Percentiles rank a stretch among this genome's conserved stretches.
Conservation (phyloP, 2,329 filamentous ascomycete genomes). For the Boeremia lycopersici region DNA sequence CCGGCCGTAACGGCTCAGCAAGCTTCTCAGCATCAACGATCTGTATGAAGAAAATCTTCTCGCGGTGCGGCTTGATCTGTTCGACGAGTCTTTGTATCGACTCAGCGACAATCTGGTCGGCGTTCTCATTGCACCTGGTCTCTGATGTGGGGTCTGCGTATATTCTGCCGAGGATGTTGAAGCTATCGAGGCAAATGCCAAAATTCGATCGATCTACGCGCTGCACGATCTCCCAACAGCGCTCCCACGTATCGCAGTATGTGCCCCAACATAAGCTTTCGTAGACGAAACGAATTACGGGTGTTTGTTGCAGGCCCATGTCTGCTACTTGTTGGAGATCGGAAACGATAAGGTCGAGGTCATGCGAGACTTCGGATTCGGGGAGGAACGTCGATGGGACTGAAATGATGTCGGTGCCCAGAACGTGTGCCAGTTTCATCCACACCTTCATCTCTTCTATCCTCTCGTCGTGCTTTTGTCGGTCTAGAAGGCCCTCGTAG, state of each 20-base stretch:
- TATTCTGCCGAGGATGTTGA: slow-evolving; percentile 74
- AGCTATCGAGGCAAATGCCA: slow-evolving; percentile 77
- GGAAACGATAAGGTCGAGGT: slow-evolving; percentile 62
- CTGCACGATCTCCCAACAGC: slow-evolving; percentile 70
- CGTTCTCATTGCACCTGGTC: slow-evolving; percentile 58
- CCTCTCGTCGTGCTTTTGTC: slow-evolving; percentile 61
- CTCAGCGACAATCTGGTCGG: slow-evolving; percentile 59
- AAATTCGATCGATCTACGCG: slow-evolving; percentile 73
- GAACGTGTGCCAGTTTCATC: slow-evolving; percentile 68
- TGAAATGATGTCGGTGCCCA: slow-evolving; percentile 74
- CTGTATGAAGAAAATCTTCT: slow-evolving; percentile 77
- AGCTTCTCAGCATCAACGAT: slow-evolving; percentile 75
- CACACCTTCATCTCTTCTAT: slow-evolving; percentile 70
- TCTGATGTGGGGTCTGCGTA: slow-evolving; percentile 69
- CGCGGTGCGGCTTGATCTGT: slow-evolving; percentile 58
- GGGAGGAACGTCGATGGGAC: slow-evolving; percentile 75
- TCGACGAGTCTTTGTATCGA: slow-evolving; percentile 62
- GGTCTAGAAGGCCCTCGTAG: slow-evolving; percentile 75
- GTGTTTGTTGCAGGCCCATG: slow-evolving; percentile 63
- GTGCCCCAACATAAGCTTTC: slow-evolving; percentile 78
- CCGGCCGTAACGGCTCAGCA: slow-evolving; percentile 59
- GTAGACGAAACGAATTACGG: slow-evolving; percentile 71
- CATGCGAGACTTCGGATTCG: slow-evolving; percentile 56
- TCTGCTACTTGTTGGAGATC: slow-evolving; percentile 72
- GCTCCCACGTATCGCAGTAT: slow-evolving; percentile 72